Percentiles rank a stretch among this genome's conserved stretches.
Conservation (phyloP, 2,329 filamentous ascomycete species). For the Aureobasidium namibiae region DNA sequence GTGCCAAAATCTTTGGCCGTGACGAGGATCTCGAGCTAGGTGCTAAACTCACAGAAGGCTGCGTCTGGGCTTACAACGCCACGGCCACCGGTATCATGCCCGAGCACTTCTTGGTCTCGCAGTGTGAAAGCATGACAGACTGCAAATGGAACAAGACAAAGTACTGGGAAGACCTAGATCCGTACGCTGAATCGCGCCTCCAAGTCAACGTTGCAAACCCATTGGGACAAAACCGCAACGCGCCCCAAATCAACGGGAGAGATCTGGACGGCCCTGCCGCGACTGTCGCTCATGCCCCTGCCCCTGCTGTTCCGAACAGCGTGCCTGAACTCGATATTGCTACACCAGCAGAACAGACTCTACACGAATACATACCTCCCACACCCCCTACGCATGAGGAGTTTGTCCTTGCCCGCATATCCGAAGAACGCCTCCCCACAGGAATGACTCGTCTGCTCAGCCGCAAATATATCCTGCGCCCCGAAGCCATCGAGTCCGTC, state of each 20-base stretch:
- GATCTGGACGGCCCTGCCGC: neutral
- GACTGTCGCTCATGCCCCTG: neutral
- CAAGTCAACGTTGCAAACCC: neutral
- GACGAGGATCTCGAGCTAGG: constrained; percentile 42
- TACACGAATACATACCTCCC: constrained; percentile 19
- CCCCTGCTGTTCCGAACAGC: neutral
- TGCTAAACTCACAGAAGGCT: constrained; percentile 45
- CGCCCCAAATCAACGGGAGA: neutral
- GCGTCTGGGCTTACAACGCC: constrained; percentile 46
- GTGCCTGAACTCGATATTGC: constrained; percentile 1
- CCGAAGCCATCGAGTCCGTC: constrained; percentile 80
- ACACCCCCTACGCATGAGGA: constrained; percentile 23
- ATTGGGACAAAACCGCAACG: neutral
- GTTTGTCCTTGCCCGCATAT: constrained; percentile 27
- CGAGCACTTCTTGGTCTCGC: constrained; percentile 37
- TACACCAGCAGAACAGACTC: neutral
- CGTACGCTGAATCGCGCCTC: constrained; percentile 15
- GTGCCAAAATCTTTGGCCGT: constrained; percentile 43
- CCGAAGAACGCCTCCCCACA: constrained; percentile 31
- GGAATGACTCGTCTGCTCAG: constrained; percentile 33
- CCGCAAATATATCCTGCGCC: constrained; percentile 39
- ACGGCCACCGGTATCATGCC: constrained; percentile 48
- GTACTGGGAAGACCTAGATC: constrained; percentile 36
- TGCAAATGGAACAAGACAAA: constrained; percentile 36
- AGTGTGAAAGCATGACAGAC: constrained; percentile 33